phyloP scores from a whole-genome alignment of 441 rosid genomes.

The Corymbia calophylla region DNA sequence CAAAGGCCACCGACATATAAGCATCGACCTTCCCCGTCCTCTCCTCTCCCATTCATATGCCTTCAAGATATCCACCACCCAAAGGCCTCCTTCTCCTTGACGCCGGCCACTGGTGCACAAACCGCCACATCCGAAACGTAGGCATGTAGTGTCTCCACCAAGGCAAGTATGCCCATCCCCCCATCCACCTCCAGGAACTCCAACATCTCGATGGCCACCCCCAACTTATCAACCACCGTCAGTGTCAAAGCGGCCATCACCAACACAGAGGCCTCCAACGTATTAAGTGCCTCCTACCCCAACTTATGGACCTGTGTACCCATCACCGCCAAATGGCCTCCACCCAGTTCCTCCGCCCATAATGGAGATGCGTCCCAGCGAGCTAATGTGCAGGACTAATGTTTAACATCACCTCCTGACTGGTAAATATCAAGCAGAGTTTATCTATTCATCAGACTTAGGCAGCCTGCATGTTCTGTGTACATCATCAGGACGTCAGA shows the following conservation, averaged over 20 bases:
- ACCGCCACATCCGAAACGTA: background rate
- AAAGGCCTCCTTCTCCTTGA: background rate
- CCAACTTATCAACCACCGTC: background rate
- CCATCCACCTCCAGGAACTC: background rate
- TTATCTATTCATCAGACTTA: background rate
- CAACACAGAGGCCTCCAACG: background rate
- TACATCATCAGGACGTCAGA: background rate
- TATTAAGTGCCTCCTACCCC: background rate
- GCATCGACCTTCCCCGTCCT: background rate
- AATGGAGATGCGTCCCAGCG: background rate
- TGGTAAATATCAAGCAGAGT: background rate
- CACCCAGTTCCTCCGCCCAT: background rate
- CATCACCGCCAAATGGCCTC: background rate
- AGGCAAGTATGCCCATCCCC: background rate
- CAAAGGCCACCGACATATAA: background rate
- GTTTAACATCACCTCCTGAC: background rate
- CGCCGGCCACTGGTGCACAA: background rate
- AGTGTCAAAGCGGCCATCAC: background rate
- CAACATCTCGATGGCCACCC: background rate
- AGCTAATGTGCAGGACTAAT: background rate
- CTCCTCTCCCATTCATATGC: background rate
- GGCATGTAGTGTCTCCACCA: background rate
- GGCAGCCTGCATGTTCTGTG: background rate
- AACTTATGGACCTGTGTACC: background rate
- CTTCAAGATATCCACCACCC: background rate